These are phyloP conservation scores for Phalaenopsis aphrodite DNA, from an alignment of 106 monocot species.

Conservation along the genomic window DNA sequence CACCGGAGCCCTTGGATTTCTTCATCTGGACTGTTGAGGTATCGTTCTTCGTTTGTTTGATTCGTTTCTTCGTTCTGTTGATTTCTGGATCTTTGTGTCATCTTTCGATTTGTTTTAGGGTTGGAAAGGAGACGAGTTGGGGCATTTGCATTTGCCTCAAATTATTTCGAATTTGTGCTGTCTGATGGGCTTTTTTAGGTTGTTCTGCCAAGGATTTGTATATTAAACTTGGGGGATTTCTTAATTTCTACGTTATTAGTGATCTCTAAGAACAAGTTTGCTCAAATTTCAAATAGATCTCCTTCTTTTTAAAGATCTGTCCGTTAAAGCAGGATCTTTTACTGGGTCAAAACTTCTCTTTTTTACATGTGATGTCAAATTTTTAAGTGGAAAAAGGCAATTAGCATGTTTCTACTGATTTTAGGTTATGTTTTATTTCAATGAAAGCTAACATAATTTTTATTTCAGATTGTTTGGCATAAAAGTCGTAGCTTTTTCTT, in stretches of 20 bases:
- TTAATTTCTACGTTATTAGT: neutral
- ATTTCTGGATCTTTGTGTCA: neutral
- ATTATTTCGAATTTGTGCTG: neutral
- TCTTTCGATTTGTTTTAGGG: neutral
- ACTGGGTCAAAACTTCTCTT: neutral
- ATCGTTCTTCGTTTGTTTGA: neutral
- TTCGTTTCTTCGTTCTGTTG: neutral
- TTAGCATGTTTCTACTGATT: neutral
- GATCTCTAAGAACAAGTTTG: neutral
- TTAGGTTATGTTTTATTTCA: neutral
- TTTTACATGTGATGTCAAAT: neutral
- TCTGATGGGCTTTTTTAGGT: neutral
- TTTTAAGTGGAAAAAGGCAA: neutral
- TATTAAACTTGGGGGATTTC: neutral
- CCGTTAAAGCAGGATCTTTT: neutral
- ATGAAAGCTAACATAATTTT: neutral
- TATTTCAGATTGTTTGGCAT: neutral
- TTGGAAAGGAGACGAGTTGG: neutral
- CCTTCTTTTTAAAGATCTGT: neutral
- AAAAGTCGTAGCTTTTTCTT: neutral
- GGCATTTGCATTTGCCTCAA: neutral
- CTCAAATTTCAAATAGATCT: neutral
- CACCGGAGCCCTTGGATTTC: conserved; percentile 94
- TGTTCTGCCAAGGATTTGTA: no score
- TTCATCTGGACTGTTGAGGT: conserved; percentile 99